phyloP scores from a whole-genome alignment of 2,329 filamentous ascomycete species.

The Fusarium napiforme region DNA sequence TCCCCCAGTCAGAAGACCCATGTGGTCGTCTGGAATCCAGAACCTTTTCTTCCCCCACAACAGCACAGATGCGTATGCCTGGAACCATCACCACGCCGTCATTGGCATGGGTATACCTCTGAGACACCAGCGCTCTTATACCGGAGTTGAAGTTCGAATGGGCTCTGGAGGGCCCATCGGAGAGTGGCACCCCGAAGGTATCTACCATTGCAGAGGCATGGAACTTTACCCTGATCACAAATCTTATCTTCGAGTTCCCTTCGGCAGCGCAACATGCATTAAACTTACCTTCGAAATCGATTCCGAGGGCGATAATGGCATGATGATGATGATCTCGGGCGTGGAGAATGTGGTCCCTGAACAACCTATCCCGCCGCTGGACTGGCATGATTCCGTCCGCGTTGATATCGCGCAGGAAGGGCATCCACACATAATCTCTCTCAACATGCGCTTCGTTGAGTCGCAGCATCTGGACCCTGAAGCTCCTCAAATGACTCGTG shows the following conservation, averaged over 20 bases:
- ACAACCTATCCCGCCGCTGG: not conserved
- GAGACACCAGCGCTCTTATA: not conserved
- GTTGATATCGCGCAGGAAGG: slow-evolving; percentile 27
- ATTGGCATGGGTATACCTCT: not conserved
- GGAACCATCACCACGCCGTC: slow-evolving; percentile 25
- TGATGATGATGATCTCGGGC: not conserved
- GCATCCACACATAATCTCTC: slow-evolving; percentile 12
- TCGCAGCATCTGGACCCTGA: not conserved
- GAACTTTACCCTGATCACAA: slow-evolving; percentile 3
- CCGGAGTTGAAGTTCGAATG: slow-evolving; percentile 10
- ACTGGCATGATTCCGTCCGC: slow-evolving; percentile 32
- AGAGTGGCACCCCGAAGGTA: slow-evolving; percentile 1
- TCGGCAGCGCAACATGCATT: slow-evolving; percentile 19
- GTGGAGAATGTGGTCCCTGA: slow-evolving; percentile 6
- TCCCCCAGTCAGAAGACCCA: not conserved
- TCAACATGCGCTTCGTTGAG: slow-evolving; percentile 36
- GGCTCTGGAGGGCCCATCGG: slow-evolving; percentile 10
- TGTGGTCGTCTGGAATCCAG: slow-evolving; percentile 6
- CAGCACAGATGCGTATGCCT: not conserved
- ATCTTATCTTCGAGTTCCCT: slow-evolving; percentile 4
- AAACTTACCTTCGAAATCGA: slow-evolving; percentile 16
- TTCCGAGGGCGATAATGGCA: not conserved
- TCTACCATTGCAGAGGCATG: slow-evolving; percentile 8
- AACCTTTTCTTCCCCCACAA: slow-evolving; percentile 21
- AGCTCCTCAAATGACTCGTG: not conserved